A percentile compares a stretch with the other conserved stretches of the same genome.
phyloP scores from a whole-genome alignment of 208 protist species.

The Leishmania gerbilli region DNA sequence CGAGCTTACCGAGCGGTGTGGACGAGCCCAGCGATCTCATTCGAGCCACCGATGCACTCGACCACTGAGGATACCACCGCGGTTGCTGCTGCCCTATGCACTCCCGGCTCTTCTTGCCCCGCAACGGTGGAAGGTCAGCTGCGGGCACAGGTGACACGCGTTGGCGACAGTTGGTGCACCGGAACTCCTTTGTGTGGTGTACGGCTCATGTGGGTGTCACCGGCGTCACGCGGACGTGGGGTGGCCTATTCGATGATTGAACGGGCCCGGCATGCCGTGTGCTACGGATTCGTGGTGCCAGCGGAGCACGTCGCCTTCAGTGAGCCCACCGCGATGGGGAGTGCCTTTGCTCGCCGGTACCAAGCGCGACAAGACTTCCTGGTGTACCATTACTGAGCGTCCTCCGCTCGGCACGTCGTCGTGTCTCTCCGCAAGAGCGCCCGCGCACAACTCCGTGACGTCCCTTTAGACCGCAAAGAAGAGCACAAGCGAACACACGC shows the following conservation, averaged over 20 bases:
- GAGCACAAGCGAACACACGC: background rate
- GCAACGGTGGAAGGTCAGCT: too few species aligned
- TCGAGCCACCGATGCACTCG: background rate
- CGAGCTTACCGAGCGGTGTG: slow-evolving; percentile 13
- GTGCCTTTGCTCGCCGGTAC: slow-evolving; percentile 51
- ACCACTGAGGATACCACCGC: background rate
- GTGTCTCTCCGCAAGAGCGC: background rate
- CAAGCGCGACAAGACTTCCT: slow-evolving; percentile 41
- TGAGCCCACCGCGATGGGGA: slow-evolving; percentile 56
- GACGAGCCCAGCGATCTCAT: background rate
- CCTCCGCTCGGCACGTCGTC: background rate
- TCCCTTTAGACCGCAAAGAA: too few species aligned
- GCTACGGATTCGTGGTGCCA: slow-evolving; percentile 55
- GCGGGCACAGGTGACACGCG: slow-evolving; percentile 7
- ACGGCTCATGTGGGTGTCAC: slow-evolving; percentile 58
- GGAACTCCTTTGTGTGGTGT: slow-evolving; percentile 59
- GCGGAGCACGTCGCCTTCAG: slow-evolving; percentile 57
- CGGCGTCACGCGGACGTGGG: slow-evolving; percentile 29
- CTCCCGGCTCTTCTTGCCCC: background rate
- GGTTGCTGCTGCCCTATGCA: background rate
- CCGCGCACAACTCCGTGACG: background rate
- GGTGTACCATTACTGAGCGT: slow-evolving; percentile 12
- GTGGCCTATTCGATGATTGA: slow-evolving; percentile 47
- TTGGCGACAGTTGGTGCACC: slow-evolving; percentile 40
- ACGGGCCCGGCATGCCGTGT: slow-evolving; percentile 34